phyloP scores from a whole-genome alignment of 345 rosid species.

The Gossypium raimondii region DNA sequence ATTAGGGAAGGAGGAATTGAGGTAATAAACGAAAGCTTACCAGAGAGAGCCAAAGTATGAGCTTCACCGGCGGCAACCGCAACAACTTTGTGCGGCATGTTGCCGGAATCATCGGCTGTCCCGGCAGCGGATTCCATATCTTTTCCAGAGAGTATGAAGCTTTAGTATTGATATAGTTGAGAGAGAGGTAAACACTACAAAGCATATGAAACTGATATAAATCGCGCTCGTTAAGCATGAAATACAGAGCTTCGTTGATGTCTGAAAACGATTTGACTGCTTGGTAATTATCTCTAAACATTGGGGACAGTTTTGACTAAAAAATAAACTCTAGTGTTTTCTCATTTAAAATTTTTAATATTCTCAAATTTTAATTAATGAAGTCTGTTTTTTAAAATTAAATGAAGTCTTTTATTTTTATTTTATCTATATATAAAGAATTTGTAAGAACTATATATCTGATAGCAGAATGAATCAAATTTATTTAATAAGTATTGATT shows the following conservation, averaged over 20 bases:
- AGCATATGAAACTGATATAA: background rate
- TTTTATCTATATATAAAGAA: no score
- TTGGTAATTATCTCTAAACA: background rate
- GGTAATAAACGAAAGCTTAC: background rate
- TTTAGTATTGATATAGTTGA: background rate
- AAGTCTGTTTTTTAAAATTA: no score
- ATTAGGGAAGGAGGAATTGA: background rate
- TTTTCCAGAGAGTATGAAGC: background rate
- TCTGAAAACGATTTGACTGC: background rate
- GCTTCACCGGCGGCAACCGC: slow-evolving; percentile 74
- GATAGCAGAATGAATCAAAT: no score
- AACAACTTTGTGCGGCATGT: slow-evolving; percentile 39
- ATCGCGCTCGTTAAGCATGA: background rate
- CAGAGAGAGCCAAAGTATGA: slow-evolving; percentile 58
- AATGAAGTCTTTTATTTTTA: no score
- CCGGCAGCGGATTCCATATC: slow-evolving; percentile 38
- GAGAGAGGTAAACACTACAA: background rate
- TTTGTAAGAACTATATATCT: no score
- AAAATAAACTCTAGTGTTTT: no score
- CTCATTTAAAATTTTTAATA: no score
- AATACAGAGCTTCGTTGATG: background rate
- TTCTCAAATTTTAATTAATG: no score
- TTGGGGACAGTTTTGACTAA: background rate
- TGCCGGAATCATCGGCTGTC: slow-evolving; percentile 20
- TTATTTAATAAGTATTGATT: no score